Percentiles rank a stretch among this genome's conserved stretches.
phyloP scores from a whole-genome alignment of 371 early-diverging fungal species.

The Actinomucor elegans region DNA sequence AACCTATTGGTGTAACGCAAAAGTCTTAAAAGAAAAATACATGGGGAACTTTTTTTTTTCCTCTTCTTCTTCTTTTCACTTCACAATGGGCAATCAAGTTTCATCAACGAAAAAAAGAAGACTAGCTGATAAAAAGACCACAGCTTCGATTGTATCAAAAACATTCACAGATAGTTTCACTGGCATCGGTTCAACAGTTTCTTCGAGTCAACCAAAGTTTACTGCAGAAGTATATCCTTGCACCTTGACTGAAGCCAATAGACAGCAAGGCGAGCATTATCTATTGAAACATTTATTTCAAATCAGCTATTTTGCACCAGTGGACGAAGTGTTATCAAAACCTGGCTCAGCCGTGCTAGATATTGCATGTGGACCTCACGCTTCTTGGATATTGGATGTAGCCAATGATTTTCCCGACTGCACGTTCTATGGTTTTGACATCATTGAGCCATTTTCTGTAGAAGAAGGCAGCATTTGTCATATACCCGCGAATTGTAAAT shows the following conservation, averaged over 20 bases:
- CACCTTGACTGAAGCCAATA: constrained; percentile 20
- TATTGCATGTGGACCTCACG: constrained; percentile 34
- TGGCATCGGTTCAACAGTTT: neutral
- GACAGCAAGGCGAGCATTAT: constrained; percentile 29
- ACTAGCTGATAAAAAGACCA: neutral
- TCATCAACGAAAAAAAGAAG: neutral
- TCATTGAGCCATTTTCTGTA: constrained; percentile 15
- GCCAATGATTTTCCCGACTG: constrained; percentile 35
- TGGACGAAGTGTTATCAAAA: constrained; percentile 13
- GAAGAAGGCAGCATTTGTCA: constrained; percentile 2
- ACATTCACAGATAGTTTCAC: constrained; percentile 2
- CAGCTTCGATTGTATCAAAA: neutral
- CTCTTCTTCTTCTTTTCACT: no score
- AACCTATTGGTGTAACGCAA: no score
- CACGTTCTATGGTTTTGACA: constrained; percentile 30
- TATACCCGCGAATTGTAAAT: constrained; percentile 26
- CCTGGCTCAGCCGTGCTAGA: constrained; percentile 22
- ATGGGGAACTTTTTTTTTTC: no score
- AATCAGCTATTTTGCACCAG: constrained; percentile 33
- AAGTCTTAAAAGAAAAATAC: no score
- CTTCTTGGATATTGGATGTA: constrained; percentile 37
- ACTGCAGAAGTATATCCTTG: constrained; percentile 12
- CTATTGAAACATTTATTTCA: constrained; percentile 40
- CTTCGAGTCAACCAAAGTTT: constrained; percentile 8
- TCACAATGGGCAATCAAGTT: constrained; percentile 1